phyloP scores from a whole-genome alignment of 2,329 filamentous ascomycete species.

The Trichophyton simii region DNA sequence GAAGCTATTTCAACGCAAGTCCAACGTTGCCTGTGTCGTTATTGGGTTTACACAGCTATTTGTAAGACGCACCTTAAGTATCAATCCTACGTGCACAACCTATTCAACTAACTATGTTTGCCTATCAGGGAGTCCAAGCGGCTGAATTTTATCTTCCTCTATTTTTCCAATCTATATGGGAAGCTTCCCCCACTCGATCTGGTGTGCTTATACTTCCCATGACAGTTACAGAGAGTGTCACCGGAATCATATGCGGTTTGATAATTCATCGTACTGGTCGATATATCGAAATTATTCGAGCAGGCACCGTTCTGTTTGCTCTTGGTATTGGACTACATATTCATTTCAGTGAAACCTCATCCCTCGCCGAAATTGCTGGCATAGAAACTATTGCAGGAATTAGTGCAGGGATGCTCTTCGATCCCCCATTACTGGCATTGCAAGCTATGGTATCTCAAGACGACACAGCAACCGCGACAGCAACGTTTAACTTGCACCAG shows the following conservation, averaged over 20 bases:
- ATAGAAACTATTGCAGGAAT: constrained; percentile 41
- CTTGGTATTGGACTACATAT: constrained; percentile 40
- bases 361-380: constrained; percentile 32
- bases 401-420: constrained; percentile 42
- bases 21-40: constrained; percentile 52
- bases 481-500: constrained; percentile 45
- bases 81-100: constrained; percentile 27
- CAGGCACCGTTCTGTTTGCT: constrained; percentile 30
- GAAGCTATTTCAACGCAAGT: constrained; percentile 52
- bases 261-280: constrained; percentile 60
- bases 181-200: constrained; percentile 54
- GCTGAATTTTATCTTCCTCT: constrained; percentile 68
- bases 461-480: constrained; percentile 41
- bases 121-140: constrained; percentile 48
- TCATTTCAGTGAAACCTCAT: constrained; percentile 25
- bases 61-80: constrained; percentile 44
- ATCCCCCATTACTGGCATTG: constrained; percentile 44
- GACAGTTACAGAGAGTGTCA: constrained; percentile 50
- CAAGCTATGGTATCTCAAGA: constrained; percentile 41
- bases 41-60: constrained; percentile 61
- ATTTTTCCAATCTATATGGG: constrained; percentile 67
- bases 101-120: not conserved
- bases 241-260: constrained; percentile 51
- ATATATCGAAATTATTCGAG: constrained; percentile 43
- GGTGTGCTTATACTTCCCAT: constrained; percentile 63